Base-by-base conservation (phyloP, 2,329 filamentous ascomycete genomes). In the Exserohilum turcica region DNA sequence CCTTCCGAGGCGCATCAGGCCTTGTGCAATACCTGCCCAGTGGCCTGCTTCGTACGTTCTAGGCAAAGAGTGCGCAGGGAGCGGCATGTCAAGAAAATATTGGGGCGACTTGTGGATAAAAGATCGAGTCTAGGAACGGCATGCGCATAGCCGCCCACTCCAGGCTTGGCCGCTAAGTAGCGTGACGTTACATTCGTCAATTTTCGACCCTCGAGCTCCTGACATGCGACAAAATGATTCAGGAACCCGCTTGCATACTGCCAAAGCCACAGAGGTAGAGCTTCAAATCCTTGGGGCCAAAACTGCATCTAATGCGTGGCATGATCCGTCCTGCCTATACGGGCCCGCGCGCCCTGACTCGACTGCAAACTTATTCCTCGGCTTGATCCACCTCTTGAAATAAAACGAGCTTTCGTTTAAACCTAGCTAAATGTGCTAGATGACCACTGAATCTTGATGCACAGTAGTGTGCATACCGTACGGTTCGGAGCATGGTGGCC, bases 131-230 rank as follows among this genome's bases (percentile, higher is more conserved):
- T 18, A 45, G 32, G 32, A 33, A 33, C 32, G 32, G 24, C 15
- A 37, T 46, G 43, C 24, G 43, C 28, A 36, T 43, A 52, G 43
- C 35, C 53, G 48, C 33, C 36, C 39, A 39, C 21, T 33, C 15
- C 43, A 35, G 24, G 19, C 31, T 44, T 35, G 31, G 31, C 19
- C 42, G 31, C 19, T 46, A n/a, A n/a, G n/a, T n/a, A 46, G 24
- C 43, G 33, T 15, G n/a, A 31, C 33, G 43, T 45, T 46, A 38
- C 32, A 46, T 46, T 29, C 7, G 15, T 29, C 15, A 19, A 9
- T 33, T 35, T 13, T 16, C 19, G n/a, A 24, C 29, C 13, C 31
- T 27, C 29, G 21, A 24, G 29, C 18, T 44, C 28, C 13, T 27
- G 42, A 19, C 24, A 21, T 16, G 27, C 18, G 24, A 5, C 27